Base-by-base conservation (phyloP, 192 early-diverging fungal species). In the Gaertneriomyces semiglobifer region DNA sequence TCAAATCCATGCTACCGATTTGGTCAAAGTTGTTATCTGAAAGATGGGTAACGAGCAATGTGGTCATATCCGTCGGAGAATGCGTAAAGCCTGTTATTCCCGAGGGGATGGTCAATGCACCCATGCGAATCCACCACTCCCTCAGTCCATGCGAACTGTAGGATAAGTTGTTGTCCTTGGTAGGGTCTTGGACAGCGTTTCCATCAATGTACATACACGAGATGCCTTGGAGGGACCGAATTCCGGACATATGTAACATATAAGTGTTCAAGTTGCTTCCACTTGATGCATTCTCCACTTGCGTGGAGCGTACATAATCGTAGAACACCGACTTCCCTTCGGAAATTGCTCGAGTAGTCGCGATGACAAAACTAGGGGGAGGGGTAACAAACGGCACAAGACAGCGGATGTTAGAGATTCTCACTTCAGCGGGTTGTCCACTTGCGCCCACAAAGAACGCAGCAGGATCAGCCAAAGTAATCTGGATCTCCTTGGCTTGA, bases 221-320 rank as follows among this genome's bases (percentile, higher is more conserved):
- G n/a, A 48, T 10, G 8, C 9, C 8, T 10, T 8, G 8, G 9
- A 48, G n/a, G 8, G 47, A 48, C 47, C 47, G 47, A 48, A 48
- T n/a, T 8, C 47, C 47, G 47, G 9, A 10, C 47, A 48, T 48
- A 48, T 48, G 47, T n/a, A 48, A 48, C 8, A 10, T 48, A 48
- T 10, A 48, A n/a, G 47, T 48, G 47, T 48, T 48, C 47, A 10
- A 10, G n/a, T 8, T 48, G 9, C 47, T n/a, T 48, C 47, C 47
- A 48, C 9, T 10, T 8, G 9, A 48, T 8, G 47, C 47, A 48
- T 48, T 48, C 47, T 48, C 47, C 47, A 48, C 9, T 48, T 48
- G 47, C 9, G 47, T 48, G 8, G 47, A 10, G 9, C 47, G 8
- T 8, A 48, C n/a, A 57, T 14, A 74, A 48, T 48, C 47, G 47